Percentiles rank a stretch among this genome's conserved stretches.
Evolutionary conservation across 1,284 basidiomycete species (phyloP).

Genomic region (Albatrellus sp.): DNA sequence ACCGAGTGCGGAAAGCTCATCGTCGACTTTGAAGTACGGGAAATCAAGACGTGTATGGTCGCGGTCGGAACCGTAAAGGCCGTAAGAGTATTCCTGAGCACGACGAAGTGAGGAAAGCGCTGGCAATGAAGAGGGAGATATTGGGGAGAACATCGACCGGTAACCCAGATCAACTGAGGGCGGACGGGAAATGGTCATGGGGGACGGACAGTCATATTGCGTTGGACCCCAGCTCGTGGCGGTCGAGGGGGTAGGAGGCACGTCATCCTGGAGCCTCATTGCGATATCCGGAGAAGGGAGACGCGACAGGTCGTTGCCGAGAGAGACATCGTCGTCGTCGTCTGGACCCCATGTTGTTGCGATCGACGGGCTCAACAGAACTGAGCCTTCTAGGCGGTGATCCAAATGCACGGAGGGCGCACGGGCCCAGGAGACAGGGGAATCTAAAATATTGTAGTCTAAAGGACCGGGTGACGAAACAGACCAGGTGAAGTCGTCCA

Average conservation of each 20-base stretch:
- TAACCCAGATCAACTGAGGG: slow-evolving; percentile 22
- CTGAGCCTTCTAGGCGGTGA: slow-evolving; percentile 41
- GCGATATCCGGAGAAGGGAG: slow-evolving; percentile 28
- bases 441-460: slow-evolving; percentile 24
- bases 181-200: slow-evolving; percentile 21
- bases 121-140: slow-evolving; percentile 10
- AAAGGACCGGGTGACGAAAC: slow-evolving; percentile 52
- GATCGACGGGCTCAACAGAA: slow-evolving; percentile 40
- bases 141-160: slow-evolving; percentile 8
- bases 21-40: too few relatives aligned
- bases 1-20: too few relatives aligned
- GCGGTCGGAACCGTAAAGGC: too few relatives aligned
- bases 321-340: slow-evolving; percentile 18
- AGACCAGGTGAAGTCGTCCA: slow-evolving; percentile 61
- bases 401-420: slow-evolving; percentile 45
- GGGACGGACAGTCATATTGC: slow-evolving; percentile 10
- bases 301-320: slow-evolving; percentile 15
- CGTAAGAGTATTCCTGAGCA: too few relatives aligned
- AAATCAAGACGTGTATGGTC: too few relatives aligned
- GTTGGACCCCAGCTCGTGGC: slow-evolving; percentile 32
- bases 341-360: slow-evolving; percentile 28
- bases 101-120: slow-evolving; percentile 6
- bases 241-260: slow-evolving; percentile 16
- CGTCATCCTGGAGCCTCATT: slow-evolving; percentile 12
- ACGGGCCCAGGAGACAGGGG: slow-evolving; percentile 11